Percentiles rank a stretch among this genome's conserved stretches.
Evolutionary conservation across 345 rosid species (phyloP).

Genomic region (Barbarea vulgaris): DNA sequence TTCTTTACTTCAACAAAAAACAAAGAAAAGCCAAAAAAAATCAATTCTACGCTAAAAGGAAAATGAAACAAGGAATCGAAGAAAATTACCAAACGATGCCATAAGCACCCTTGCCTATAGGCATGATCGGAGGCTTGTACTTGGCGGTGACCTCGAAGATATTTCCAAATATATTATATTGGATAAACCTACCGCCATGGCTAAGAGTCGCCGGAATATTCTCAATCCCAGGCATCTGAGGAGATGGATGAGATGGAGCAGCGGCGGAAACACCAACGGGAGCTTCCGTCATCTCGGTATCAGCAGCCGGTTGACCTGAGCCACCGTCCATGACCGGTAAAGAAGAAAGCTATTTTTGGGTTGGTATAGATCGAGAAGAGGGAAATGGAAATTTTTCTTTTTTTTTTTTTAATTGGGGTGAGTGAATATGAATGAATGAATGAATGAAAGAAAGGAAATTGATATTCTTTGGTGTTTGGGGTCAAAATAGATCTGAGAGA

Average conservation of each 20-base stretch:
- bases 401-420: conserved; percentile 14
- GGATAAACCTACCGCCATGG: conserved; percentile 96
- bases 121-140: conserved; percentile 97
- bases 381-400: conserved; percentile 1
- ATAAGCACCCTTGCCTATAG: conserved; percentile 98
- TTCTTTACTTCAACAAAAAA: neutral
- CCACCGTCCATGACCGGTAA: conserved; percentile 51
- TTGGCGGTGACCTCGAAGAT: conserved; percentile 96
- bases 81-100: conserved; percentile 90
- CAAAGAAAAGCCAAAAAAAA: neutral
- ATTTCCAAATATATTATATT: conserved; percentile 94
- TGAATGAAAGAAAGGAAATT: conserved; percentile 1
- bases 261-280: conserved; percentile 35
- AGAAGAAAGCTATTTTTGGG: conserved; percentile 4
- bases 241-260: conserved; percentile 39
- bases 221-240: conserved; percentile 57
- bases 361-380: conserved; percentile 19
- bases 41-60: neutral
- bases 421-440: too few relatives aligned
- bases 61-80: neutral
- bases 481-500: conserved; percentile 40
- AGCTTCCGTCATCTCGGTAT: conserved; percentile 83
- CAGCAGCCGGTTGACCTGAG: conserved; percentile 57
- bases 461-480: conserved; percentile 13
- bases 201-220: conserved; percentile 82